phyloP scores from a whole-genome alignment of 257 asterid genomes.

The Nicotiana obtusifolia region DNA sequence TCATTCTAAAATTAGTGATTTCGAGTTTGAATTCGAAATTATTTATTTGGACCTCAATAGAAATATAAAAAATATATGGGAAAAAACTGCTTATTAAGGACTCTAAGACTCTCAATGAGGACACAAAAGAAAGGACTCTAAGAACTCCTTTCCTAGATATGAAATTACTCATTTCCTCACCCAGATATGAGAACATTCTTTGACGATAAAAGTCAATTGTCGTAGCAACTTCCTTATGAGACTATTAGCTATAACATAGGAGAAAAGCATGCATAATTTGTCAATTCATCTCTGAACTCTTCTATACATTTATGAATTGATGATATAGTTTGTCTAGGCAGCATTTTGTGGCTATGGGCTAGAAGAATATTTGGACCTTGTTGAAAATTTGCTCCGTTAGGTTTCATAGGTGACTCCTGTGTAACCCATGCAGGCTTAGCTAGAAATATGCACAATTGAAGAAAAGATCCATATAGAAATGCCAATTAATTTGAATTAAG shows the following conservation, averaged over 20 bases:
- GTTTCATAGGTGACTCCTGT: background rate
- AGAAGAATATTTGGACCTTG: background rate
- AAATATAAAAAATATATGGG: no score
- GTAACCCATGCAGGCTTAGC: background rate
- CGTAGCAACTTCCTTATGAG: background rate
- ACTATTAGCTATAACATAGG: background rate
- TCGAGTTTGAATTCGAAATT: no score
- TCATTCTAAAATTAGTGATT: no score
- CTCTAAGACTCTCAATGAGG: background rate
- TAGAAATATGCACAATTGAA: background rate
- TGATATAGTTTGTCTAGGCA: background rate
- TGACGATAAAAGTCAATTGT: background rate
- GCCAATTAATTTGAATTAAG: background rate
- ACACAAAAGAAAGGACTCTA: no score
- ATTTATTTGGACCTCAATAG: no score
- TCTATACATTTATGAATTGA: background rate
- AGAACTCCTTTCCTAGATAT: no score
- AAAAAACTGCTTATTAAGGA: background rate
- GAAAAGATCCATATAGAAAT: background rate
- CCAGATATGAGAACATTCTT: background rate
- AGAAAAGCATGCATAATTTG: background rate
- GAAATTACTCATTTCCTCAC: background rate
- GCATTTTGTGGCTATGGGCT: background rate
- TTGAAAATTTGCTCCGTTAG: background rate
- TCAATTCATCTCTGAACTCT: background rate